Evolutionary conservation across 805 yeast species (phyloP).

Genomic region (Teunomyces stri): DNA sequence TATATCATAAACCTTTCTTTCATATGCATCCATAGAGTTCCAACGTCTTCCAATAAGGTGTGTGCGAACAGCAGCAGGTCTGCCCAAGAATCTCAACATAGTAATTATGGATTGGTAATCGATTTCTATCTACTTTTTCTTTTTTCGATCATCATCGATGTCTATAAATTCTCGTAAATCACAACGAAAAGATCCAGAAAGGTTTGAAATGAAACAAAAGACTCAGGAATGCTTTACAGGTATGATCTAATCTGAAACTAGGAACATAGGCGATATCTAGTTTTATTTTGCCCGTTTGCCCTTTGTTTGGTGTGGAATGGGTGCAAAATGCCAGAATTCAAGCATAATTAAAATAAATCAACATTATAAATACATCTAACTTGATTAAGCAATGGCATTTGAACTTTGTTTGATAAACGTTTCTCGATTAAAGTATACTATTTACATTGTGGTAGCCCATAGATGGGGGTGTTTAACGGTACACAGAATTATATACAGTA

Average conservation of each 20-base stretch:
- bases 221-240: not conserved
- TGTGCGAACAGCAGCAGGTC: not conserved
- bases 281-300: too few species aligned
- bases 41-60: not conserved
- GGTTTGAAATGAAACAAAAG: not conserved
- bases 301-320: too few species aligned
- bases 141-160: not conserved
- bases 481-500: not conserved
- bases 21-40: conserved; percentile 53
- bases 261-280: too few species aligned
- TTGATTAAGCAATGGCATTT: too few species aligned
- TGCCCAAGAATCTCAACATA: not conserved
- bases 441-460: too few species aligned
- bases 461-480: too few species aligned
- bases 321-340: too few species aligned
- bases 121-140: not conserved
- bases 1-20: conserved; percentile 57
- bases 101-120: not conserved
- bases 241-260: too few species aligned
- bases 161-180: not conserved
- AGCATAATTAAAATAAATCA: too few species aligned
- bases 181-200: not conserved
- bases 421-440: too few species aligned
- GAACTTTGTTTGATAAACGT: too few species aligned
- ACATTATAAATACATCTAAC: too few species aligned